Conservation (phyloP, 1,284 basidiomycete species). For the Naganishia sp. region DNA sequence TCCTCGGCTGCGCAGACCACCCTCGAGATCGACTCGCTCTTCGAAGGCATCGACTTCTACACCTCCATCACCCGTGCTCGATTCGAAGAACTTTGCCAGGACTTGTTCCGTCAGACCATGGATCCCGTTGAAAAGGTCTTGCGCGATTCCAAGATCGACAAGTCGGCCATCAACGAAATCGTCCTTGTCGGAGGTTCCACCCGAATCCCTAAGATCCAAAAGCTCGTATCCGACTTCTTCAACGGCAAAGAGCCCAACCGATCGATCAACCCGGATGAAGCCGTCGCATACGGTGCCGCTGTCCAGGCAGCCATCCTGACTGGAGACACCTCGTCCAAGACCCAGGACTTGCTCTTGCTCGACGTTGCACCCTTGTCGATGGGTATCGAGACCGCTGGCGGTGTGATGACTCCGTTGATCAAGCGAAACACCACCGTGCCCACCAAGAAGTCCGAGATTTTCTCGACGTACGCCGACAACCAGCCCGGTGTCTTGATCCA, state of each 20-base stretch:
- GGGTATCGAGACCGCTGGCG: conserved; percentile 93
- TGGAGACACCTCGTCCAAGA: conserved; percentile 97
- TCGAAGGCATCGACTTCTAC: conserved; percentile 98
- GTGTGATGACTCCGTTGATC: conserved; percentile 97
- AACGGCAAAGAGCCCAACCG: conserved; percentile 95
- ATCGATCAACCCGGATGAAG: conserved; percentile 99
- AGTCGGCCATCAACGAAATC: conserved; percentile 90
- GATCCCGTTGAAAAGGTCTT: conserved; percentile 99
- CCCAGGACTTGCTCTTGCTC: conserved; percentile 92
- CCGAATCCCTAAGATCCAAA: conserved; percentile 97
- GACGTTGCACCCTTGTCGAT: conserved; percentile 84
- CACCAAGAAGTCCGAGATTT: conserved; percentile 98
- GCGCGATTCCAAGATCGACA: conserved; percentile 97
- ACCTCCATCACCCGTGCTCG: conserved; percentile 96
- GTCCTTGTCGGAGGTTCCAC: conserved; percentile 98
- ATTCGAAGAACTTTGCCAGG: conserved; percentile 97
- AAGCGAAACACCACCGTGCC: conserved; percentile 94
- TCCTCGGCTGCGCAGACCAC: conserved; percentile 96
- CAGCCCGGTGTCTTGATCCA: conserved; percentile 97
- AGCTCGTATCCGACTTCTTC: conserved; percentile 98
- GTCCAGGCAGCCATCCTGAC: conserved; percentile 98
- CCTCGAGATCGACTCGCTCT: conserved; percentile 97
- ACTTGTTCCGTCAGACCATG: conserved; percentile 93
- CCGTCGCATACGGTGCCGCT: conserved; percentile 98
- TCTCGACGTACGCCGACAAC: conserved; percentile 99